Base-by-base conservation (phyloP, 2,329 filamentous ascomycete species). In the Trichoderma atroviride region DNA sequence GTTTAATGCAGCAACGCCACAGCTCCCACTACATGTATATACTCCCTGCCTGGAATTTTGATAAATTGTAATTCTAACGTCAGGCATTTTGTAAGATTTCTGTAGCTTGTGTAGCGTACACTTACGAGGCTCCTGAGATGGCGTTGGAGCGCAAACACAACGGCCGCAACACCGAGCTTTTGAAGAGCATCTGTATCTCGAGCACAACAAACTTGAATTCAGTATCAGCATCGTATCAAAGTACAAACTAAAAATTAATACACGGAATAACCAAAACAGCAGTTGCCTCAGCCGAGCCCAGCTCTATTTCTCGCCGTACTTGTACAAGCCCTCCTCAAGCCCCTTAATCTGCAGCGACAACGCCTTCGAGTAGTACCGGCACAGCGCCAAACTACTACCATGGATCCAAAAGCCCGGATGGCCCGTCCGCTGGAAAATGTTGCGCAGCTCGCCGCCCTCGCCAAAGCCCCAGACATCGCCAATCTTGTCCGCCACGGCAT, bases 401-500 rank as follows among this genome's bases (percentile, higher is more conserved):
- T 89, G 87, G 72, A 87, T 87, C 89, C 88, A 91, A 70, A 91
- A 88, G 0, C 88, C 87, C 0, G 87, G 86, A 67, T 90, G 88
- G 0, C 88, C 88, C 27, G 83, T 89, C 22, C 81, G 81, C 69
- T 85, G 84, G 87, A 88, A 91, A 71, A 87, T 86, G 47, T 78
- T 83, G 9, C 85, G 81, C 72, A 87, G 79, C 79, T 91, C 86
- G 0, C 85, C 85, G 71, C 86, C 84, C 0, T 80, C 77, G 7
- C 90, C 87, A 69, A 89, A 82, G 0, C 88, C 88, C 87, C 89
- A 91, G 19, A 90, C 84, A 72, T 89, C 87, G 2, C 80, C 80
- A 5, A 89, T 83, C 31, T 82, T 81, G 63, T 88, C 85, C 0
- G 87, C 89, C 11, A 92, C 81, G 22, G 84, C 82, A 35, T 89